Evolutionary conservation across 208 protist genomes (phyloP).

Genomic region (Wallacemonas rigidus): DNA sequence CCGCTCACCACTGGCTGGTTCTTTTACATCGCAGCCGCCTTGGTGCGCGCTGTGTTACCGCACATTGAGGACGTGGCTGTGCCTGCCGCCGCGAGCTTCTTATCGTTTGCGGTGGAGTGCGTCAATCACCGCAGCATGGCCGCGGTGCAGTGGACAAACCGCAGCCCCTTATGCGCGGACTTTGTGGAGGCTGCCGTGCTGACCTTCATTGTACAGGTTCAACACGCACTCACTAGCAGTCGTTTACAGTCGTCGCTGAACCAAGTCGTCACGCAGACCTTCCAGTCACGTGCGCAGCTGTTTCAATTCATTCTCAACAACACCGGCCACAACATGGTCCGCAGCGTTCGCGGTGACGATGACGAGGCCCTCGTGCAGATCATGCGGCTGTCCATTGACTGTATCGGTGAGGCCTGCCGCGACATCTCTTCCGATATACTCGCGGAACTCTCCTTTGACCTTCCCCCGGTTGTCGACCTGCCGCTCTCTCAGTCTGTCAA

Average conservation of each 20-base stretch:
- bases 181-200: constrained; percentile 78
- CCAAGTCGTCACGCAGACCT: constrained; percentile 64
- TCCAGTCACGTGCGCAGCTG: constrained; percentile 58
- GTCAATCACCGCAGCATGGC: constrained; percentile 50
- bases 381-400: constrained; percentile 68
- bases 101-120: constrained; percentile 72
- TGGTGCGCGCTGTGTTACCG: constrained; percentile 55
- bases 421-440: constrained; percentile 60
- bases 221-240: constrained; percentile 52
- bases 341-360: constrained; percentile 30
- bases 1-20: constrained; percentile 74
- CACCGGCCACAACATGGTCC: constrained; percentile 80
- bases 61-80: constrained; percentile 46
- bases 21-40: constrained; percentile 68
- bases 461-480: constrained; percentile 77
- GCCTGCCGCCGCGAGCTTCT: constrained; percentile 53
- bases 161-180: constrained; percentile 20
- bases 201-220: constrained; percentile 70
- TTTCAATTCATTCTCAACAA: constrained; percentile 88
- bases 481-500: constrained; percentile 63
- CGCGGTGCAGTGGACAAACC: constrained; percentile 15
- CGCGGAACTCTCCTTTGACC: constrained; percentile 57
- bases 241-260: constrained; percentile 52
- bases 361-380: constrained; percentile 68
- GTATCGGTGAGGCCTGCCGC: constrained; percentile 71